A percentile compares a stretch with the other conserved stretches of the same genome.
Conservation (phyloP, 2,329 filamentous ascomycete species). For the Cryphonectria parasitica region DNA sequence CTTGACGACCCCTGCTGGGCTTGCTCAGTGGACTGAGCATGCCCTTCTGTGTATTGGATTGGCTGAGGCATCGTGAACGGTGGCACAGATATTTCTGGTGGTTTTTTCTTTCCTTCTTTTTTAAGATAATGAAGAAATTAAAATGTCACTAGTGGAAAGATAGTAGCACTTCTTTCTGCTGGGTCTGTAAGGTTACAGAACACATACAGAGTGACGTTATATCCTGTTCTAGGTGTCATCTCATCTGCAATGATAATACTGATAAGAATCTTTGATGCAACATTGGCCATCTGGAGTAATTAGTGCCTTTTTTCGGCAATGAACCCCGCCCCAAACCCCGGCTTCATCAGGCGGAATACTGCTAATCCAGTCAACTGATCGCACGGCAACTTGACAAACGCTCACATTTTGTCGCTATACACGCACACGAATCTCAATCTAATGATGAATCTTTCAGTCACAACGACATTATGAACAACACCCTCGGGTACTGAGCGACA, state of each 20-base stretch:
- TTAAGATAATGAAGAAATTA: not conserved
- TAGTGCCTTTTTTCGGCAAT: slow-evolving; percentile 4
- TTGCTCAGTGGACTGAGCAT: not conserved
- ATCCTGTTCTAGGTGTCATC: not conserved
- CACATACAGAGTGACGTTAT: not conserved
- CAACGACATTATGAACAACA: too few species aligned
- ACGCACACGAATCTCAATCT: too few species aligned
- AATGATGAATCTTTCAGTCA: too few species aligned
- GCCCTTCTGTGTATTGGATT: not conserved
- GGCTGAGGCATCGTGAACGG: not conserved
- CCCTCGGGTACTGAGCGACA: too few species aligned
- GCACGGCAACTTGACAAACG: too few species aligned
- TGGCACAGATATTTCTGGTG: not conserved
- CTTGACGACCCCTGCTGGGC: not conserved
- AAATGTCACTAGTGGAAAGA: not conserved
- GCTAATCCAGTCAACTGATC: too few species aligned
- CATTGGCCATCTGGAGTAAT: not conserved
- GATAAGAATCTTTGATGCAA: not conserved
- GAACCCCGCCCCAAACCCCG: not conserved
- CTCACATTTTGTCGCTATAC: too few species aligned
- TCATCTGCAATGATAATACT: not conserved
- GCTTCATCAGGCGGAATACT: too few species aligned
- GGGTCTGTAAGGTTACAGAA: not conserved
- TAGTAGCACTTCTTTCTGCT: not conserved
- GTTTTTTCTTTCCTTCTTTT: not conserved